Evolutionary conservation across 345 rosid genomes (phyloP), one percentile per base, ranked within the genome.

Genomic region (Kandelia obovata): DNA sequence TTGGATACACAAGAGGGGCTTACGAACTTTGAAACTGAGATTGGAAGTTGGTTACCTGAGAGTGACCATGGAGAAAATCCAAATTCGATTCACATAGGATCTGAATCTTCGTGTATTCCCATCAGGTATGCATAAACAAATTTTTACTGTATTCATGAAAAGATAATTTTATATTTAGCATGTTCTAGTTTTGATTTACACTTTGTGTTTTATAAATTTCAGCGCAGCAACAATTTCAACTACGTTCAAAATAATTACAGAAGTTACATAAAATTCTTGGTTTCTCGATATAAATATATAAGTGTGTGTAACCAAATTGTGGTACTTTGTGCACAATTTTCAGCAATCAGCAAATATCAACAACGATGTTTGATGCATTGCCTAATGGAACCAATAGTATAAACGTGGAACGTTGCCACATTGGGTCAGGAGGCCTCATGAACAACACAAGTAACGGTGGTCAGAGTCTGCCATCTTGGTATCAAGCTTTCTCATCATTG

Each of bases 291-390:
- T 34, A 34, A 34, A 34, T 34, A 7, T 34, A 7, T 7, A 34
- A 0, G 46, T 2, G 13, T 9, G 46, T 39, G 46, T 2, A 11
- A 39, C 13, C 10, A 11, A 39, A 39, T 10, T 39, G 46, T 11
- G 15, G 3, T 39, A 3, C 17, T 4, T 43, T 13, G 49, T 43
- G 49, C 49, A 13, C 16, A 11, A 2, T 34, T 53, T 17, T 7
- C 66, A 75, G 79, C 61, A 70, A 75, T 28, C 74, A 25, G 28
- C 59, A 70, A 32, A 55, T 52, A 1, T 34, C 76, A 70, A 72
- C 64, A 47, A 46, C 67, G 59, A 73, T 60, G 39, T 72, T 37
- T 73, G 88, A 84, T 62, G 80, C 80, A 7, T 60, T 87, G 76
- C 62, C 72, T 47, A 82, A 80, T 66, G 86, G 78, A 57, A 73